These are phyloP conservation scores for Orbilia brochopaga DNA, from an alignment of 2,329 filamentous ascomycete species.

Conservation along the genomic window DNA sequence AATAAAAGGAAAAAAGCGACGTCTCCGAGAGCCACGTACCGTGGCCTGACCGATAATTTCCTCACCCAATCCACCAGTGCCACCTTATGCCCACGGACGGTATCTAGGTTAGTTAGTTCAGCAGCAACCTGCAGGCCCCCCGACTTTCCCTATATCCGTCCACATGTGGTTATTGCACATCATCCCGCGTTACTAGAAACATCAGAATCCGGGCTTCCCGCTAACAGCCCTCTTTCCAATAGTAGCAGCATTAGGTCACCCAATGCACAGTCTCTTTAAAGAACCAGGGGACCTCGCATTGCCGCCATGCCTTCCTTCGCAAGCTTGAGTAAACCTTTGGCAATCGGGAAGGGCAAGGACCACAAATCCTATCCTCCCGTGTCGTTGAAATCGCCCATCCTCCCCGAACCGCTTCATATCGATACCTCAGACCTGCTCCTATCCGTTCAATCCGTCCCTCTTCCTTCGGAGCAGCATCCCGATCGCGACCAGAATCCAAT, in stretches of 20 bases:
- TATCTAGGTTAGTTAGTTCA: conserved; percentile 28
- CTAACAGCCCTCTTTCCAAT: conserved; percentile 30
- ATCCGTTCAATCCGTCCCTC: conserved; percentile 45
- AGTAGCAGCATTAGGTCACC: conserved; percentile 16
- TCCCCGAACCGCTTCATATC: conserved; percentile 47
- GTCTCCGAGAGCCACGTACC: conserved; percentile 12
- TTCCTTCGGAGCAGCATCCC: conserved; percentile 22
- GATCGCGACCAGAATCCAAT: conserved; percentile 4
- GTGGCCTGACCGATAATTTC: conserved; percentile 25
- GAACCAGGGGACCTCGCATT: conserved; percentile 43
- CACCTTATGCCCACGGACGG: conserved; percentile 37
- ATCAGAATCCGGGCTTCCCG: conserved; percentile 23
- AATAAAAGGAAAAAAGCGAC: conserved; percentile 13
- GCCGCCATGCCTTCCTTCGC: conserved; percentile 49
- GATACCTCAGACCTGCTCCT: conserved; percentile 48
- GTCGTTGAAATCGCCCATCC: conserved; percentile 47
- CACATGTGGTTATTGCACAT: conserved; percentile 14
- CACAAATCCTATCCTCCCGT: conserved; percentile 46
- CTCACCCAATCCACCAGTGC: conserved; percentile 19
- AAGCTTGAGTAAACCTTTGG: conserved; percentile 46
- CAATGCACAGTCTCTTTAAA: conserved; percentile 39
- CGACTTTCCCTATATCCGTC: conserved; percentile 7
- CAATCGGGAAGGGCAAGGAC: conserved; percentile 36
- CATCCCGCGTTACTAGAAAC: conserved; percentile 46
- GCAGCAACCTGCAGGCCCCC: conserved; percentile 21